Evolutionary conservation across 805 yeast genomes (phyloP), one percentile per base, ranked within the genome.

Genomic region (Ascoidea asiatica): DNA sequence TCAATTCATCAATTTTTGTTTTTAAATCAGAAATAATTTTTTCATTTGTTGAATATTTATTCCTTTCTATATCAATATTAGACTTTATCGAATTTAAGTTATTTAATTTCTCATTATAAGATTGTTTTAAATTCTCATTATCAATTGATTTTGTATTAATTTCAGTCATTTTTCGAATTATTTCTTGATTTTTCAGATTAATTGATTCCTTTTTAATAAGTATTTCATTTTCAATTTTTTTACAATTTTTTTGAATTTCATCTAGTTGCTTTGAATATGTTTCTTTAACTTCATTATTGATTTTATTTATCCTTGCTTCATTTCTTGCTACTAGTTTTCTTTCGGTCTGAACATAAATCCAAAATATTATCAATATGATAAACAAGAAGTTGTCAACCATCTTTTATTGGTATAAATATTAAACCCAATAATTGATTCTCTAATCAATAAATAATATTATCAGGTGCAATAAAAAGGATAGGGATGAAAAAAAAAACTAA

Each of bases 151-250:
- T 29, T 29, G 35, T 29, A 3, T 29, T 29, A 11, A 29, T 29
- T 29, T 29, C 37, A 13, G 43, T 36, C 15, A 5, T 36, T 37
- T 19, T 23, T 21, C 21, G 37, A 19, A 37, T 41, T 53, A 50
- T 41, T 48, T 22, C 8, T 48, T 48, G 41, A 21, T 41, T 44
- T 42, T 21, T 40, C 35, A 11, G 15, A 15, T 29, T 29, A 8
- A 29, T 11, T 11, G 8, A 11, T 29, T 15, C 15, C 15, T 29
- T 29, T 29, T 29, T 29, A 15, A 11, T 29, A 29, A 11, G 8
- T 11, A 29, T 29, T 15, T 29, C 15, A 15, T 29, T 29, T 29
- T 29, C 35, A 29, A 29, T 29, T 8, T 11, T 29, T 15, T 29
- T 29, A 15, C 35, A 29, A 11, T 29, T 29, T 29, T 29, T 2